Evolutionary conservation across 305 asterid genomes (phyloP).

Genomic region (Fraxinus floribunda): DNA sequence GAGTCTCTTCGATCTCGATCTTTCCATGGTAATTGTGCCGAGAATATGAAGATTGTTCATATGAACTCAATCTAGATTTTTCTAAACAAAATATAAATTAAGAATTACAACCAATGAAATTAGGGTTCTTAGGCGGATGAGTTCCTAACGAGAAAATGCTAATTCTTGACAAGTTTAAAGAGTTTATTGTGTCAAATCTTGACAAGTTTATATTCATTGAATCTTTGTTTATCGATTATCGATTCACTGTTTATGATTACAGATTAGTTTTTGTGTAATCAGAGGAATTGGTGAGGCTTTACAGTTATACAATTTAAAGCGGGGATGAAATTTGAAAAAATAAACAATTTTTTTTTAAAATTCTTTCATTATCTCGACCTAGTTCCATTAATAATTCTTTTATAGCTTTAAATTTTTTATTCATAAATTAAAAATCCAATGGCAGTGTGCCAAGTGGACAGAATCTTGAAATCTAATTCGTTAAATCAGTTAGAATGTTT

Average conservation of each 20-base stretch:
- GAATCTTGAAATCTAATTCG: constrained; percentile 43
- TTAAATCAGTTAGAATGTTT: constrained; percentile 48
- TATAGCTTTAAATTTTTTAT: neutral
- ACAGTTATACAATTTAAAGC: no score
- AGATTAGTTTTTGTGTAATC: neutral
- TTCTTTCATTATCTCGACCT: neutral
- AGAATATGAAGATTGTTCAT: neutral
- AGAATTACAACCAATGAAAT: neutral
- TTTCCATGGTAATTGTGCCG: constrained; percentile 47
- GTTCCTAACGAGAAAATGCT: neutral
- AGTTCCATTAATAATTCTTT: neutral
- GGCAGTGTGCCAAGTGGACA: constrained; percentile 20
- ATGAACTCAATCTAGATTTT: neutral
- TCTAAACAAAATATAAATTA: neutral
- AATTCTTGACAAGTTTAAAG: neutral
- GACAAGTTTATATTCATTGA: neutral
- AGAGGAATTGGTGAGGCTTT: no score
- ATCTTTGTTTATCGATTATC: neutral
- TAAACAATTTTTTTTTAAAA: no score
- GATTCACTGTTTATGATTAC: neutral
- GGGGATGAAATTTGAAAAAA: no score
- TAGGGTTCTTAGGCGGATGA: neutral
- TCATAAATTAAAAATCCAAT: neutral
- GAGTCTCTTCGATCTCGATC: constrained; percentile 88
- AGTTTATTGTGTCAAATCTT: neutral